These are phyloP conservation scores for Lodderomyces elongisporus DNA, from an alignment of 1,139 yeast genomes.

Conservation along the genomic window DNA sequence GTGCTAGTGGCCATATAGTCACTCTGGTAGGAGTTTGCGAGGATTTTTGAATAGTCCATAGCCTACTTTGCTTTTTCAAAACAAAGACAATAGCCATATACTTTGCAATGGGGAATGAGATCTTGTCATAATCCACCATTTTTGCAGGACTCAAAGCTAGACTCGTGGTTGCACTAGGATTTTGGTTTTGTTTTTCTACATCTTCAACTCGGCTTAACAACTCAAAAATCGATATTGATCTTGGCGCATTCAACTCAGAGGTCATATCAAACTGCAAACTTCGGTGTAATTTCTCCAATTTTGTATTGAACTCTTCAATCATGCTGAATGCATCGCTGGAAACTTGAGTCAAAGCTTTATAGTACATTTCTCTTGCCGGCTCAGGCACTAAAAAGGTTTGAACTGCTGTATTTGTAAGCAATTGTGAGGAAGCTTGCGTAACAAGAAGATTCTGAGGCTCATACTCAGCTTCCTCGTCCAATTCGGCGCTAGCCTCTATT, in stretches of 20 bases:
- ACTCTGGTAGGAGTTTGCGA: slow-evolving; percentile 42
- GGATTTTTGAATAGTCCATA: slow-evolving; percentile 37
- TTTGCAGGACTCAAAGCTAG: slow-evolving; percentile 1
- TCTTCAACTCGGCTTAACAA: slow-evolving; percentile 25
- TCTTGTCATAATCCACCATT: slow-evolving; percentile 10
- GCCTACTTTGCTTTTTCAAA: slow-evolving; percentile 43
- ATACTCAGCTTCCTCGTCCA: slow-evolving; percentile 1
- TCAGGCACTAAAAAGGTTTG: slow-evolving; percentile 36
- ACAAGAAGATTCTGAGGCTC: slow-evolving; percentile 13
- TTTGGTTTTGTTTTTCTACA: not conserved
- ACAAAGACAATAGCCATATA: slow-evolving; percentile 44
- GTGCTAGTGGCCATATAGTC: slow-evolving; percentile 41
- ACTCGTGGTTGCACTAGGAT: not conserved
- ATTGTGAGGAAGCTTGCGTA: slow-evolving; percentile 35
- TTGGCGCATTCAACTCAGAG: slow-evolving; percentile 35
- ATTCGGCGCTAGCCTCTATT: not conserved
- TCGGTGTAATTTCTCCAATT: slow-evolving; percentile 53
- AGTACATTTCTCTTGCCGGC: slow-evolving; percentile 30
- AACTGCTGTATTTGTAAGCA: slow-evolving; percentile 32
- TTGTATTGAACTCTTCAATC: slow-evolving; percentile 28
- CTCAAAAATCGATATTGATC: slow-evolving; percentile 47
- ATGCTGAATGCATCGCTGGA: slow-evolving; percentile 30
- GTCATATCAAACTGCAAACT: slow-evolving; percentile 46
- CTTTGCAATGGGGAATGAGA: slow-evolving; percentile 19
- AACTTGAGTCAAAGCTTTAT: slow-evolving; percentile 23